Conservation (phyloP, 2,329 filamentous ascomycete genomes). For the Microsporum canis region DNA sequence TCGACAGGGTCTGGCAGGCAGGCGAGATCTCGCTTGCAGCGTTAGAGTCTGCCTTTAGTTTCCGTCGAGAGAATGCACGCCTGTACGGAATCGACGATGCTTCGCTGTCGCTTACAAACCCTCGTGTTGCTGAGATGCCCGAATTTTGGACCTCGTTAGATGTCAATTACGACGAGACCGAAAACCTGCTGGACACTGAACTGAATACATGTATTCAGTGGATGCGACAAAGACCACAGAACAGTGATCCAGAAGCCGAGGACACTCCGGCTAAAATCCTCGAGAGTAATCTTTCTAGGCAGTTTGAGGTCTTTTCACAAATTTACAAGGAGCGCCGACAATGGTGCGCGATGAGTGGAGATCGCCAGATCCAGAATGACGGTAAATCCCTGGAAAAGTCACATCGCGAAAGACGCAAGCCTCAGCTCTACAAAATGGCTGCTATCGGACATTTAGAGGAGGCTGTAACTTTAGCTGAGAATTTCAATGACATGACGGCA, state of each 20-base stretch:
- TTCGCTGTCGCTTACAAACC: slow-evolving; percentile 36
- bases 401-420: slow-evolving; percentile 35
- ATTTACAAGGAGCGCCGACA: slow-evolving; percentile 49
- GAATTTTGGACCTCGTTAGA: slow-evolving; percentile 73
- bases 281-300: slow-evolving; percentile 40
- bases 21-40: slow-evolving; percentile 60
- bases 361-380: slow-evolving; percentile 38
- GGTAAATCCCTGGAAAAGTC: slow-evolving; percentile 38
- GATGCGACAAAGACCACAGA: slow-evolving; percentile 24
- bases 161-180: slow-evolving; percentile 29
- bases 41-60: slow-evolving; percentile 54
- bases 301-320: slow-evolving; percentile 48
- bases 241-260: slow-evolving; percentile 19
- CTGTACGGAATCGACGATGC: slow-evolving; percentile 58
- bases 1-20: slow-evolving; percentile 51
- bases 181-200: slow-evolving; percentile 31
- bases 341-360: slow-evolving; percentile 46
- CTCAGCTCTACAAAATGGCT: slow-evolving; percentile 37
- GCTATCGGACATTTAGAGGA: slow-evolving; percentile 45
- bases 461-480: slow-evolving; percentile 51
- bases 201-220: slow-evolving; percentile 32
- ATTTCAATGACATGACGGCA: slow-evolving; percentile 51
- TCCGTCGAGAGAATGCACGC: slow-evolving; percentile 57
- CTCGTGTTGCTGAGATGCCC: slow-evolving; percentile 57
- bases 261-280: slow-evolving; percentile 32